Conservation (phyloP, 2,329 filamentous ascomycete species). For the Coniochaeta pulveracea region DNA sequence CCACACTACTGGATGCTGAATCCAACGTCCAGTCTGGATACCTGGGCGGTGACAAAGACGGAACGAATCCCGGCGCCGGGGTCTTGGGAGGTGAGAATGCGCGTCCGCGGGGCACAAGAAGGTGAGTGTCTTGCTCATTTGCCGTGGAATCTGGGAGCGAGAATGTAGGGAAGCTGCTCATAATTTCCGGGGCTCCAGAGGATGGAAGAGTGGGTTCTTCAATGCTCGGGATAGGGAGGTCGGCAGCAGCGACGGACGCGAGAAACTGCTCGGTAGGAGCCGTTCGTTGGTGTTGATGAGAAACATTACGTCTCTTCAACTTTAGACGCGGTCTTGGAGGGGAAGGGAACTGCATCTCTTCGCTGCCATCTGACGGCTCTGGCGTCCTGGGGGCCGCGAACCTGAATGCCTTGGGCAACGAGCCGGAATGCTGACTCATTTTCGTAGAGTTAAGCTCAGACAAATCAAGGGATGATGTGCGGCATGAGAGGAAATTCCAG, state of each 20-base stretch:
- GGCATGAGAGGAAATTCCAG: background rate
- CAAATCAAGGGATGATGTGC: background rate
- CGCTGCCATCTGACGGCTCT: slow-evolving; percentile 30
- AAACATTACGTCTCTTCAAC: slow-evolving; percentile 42
- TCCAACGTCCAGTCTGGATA: slow-evolving; percentile 50
- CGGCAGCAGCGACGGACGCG: slow-evolving; percentile 54
- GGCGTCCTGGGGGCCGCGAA: slow-evolving; percentile 35
- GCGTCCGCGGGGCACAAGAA: slow-evolving; percentile 23
- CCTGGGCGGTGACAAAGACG: slow-evolving; percentile 30
- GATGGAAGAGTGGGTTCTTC: slow-evolving; percentile 37
- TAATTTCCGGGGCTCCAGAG: slow-evolving; percentile 1
- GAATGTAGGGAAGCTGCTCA: slow-evolving; percentile 1
- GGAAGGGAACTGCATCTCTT: slow-evolving; percentile 29
- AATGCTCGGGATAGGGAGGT: slow-evolving; percentile 54
- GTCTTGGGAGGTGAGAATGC: slow-evolving; percentile 47
- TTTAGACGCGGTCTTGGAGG: slow-evolving; percentile 42
- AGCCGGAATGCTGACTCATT: slow-evolving; percentile 35
- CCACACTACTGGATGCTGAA: slow-evolving; percentile 40
- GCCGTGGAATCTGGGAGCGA: slow-evolving; percentile 14
- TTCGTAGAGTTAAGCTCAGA: slow-evolving; percentile 15
- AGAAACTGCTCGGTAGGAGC: slow-evolving; percentile 56
- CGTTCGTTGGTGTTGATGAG: slow-evolving; percentile 31
- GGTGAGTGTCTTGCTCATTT: slow-evolving; percentile 13
- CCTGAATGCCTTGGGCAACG: slow-evolving; percentile 31
- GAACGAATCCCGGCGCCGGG: slow-evolving; percentile 35